Percentiles rank a stretch among this genome's conserved stretches.
These are phyloP conservation scores for Trichoderma orchidacearum DNA, from an alignment of 495 filamentous ascomycete species.

Conservation along the genomic window DNA sequence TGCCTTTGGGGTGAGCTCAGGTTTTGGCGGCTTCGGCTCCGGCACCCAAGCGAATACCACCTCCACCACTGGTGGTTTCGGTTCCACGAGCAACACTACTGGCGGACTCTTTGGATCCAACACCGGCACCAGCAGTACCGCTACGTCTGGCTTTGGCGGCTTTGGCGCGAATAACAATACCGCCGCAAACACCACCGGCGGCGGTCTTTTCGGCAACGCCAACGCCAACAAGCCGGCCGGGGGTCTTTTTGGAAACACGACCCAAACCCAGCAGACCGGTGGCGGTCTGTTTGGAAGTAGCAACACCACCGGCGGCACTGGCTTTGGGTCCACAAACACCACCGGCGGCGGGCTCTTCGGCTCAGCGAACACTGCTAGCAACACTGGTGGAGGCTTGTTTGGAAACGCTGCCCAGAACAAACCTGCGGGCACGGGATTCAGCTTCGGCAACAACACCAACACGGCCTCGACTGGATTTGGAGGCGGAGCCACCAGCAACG, in stretches of 20 bases:
- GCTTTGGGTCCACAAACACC: slow-evolving; percentile 7
- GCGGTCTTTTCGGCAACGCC: slow-evolving; percentile 34
- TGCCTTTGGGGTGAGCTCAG: slow-evolving; percentile 59
- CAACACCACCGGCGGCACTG: slow-evolving; percentile 25
- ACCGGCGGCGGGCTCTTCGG: slow-evolving; percentile 31
- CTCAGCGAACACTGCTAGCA: slow-evolving; percentile 9
- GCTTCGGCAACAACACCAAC: slow-evolving; percentile 17
- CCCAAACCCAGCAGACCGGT: slow-evolving; percentile 18
- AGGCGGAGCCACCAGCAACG: slow-evolving; percentile 12
- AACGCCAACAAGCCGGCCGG: slow-evolving; percentile 13
- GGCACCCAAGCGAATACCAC: slow-evolving; percentile 14
- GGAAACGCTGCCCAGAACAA: slow-evolving; percentile 26
- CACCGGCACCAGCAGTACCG: slow-evolving; percentile 7
- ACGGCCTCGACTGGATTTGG: slow-evolving; percentile 22
- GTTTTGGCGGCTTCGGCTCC: slow-evolving; percentile 38
- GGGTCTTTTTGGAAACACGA: slow-evolving; percentile 26
- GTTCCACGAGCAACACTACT: not conserved
- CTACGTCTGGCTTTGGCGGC: slow-evolving; percentile 1
- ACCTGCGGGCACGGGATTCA: slow-evolving; percentile 14
- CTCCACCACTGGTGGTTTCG: not conserved
- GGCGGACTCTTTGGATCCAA: not conserved
- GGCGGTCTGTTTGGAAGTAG: slow-evolving; percentile 34
- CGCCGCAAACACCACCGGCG: slow-evolving; percentile 3
- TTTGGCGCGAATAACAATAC: not conserved
- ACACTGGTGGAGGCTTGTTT: slow-evolving; percentile 26